Evolutionary conservation across 805 yeast species (phyloP), one percentile per base, ranked within the genome.

Genomic region (Spathaspora passalidarum): DNA sequence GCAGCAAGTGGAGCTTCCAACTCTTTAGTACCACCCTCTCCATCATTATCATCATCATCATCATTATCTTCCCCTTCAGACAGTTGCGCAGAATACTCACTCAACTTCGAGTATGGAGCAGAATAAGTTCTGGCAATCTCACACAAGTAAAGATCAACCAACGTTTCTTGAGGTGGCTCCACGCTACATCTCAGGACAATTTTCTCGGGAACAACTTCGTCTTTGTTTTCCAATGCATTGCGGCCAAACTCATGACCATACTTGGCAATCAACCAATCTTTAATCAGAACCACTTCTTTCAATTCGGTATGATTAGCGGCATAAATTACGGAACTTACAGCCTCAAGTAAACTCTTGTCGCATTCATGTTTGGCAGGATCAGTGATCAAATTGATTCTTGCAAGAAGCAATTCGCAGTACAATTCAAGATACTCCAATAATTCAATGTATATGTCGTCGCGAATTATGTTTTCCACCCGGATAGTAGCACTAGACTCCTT

Each of bases 401-500:
- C 96, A 40, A 86, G 73, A 17, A 88, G 61, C 3, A 89, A 68
- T 63, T 90, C 96, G 57, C 96, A 84, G 60, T 88, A 88, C 16
- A 90, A 68, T 63, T 90, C 96, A 40, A 89, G 63, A 39, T 80
- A 79, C 61, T 90, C 96, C 44, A 89, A 67, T 19, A 89, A 68
- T 65, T 89, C 96, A 18, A 86, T 79, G 56, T 83, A 80, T 25
- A 87, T 79, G 58, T 89, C 97, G 53, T 88, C 92, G 29, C 91
- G 75, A 25, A 90, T 86, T 46, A 89, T 79, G 55, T 86, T 86
- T 60, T 89, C 97, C 2, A 88, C 92, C 42, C 96, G 66, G 46
- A 88, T 88, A 46, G 78, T 77, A 9, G 96, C 96, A 55, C 90
- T 86, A 42, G 84, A 82, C 50, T 88, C 91, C 57, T 87, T 88